These are phyloP conservation scores for Penicillium sumatraense DNA, from an alignment of 2,329 filamentous ascomycete genomes.

Conservation along the genomic window DNA sequence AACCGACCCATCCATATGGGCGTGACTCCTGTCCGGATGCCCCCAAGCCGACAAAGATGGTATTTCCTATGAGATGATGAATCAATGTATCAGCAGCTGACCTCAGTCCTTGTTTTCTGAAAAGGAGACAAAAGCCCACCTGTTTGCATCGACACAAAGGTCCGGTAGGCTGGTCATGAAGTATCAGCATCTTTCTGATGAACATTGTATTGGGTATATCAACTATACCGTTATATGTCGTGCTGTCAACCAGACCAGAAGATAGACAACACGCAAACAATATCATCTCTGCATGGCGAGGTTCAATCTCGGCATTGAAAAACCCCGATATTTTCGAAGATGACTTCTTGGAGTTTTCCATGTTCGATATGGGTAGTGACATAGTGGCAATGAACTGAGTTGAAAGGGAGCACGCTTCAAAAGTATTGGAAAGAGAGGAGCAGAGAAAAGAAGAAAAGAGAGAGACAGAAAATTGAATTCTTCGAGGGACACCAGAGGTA, in stretches of 20 bases:
- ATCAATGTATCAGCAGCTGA: background rate
- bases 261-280: slow-evolving; percentile 33
- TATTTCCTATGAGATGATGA: slow-evolving; percentile 37
- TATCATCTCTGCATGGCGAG: slow-evolving; percentile 29
- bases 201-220: background rate
- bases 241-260: slow-evolving; percentile 35
- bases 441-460: background rate
- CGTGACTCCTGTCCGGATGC: slow-evolving; percentile 46
- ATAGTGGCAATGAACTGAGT: background rate
- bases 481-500: background rate
- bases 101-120: background rate
- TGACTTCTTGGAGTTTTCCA: slow-evolving; percentile 6
- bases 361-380: slow-evolving; percentile 1
- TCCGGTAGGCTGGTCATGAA: slow-evolving; percentile 46
- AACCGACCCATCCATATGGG: slow-evolving; percentile 50
- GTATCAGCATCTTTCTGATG: background rate
- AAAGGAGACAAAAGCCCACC: slow-evolving; percentile 18
- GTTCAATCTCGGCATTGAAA: slow-evolving; percentile 25
- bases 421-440: background rate
- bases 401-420: background rate
- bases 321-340: slow-evolving; percentile 16
- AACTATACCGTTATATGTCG: slow-evolving; percentile 33
- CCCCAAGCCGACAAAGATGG: slow-evolving; percentile 50
- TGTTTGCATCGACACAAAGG: slow-evolving; percentile 49
- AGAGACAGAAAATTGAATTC: background rate